Conservation (phyloP, 768 basidiomycete species). For the Kwoniella dejecticola region DNA sequence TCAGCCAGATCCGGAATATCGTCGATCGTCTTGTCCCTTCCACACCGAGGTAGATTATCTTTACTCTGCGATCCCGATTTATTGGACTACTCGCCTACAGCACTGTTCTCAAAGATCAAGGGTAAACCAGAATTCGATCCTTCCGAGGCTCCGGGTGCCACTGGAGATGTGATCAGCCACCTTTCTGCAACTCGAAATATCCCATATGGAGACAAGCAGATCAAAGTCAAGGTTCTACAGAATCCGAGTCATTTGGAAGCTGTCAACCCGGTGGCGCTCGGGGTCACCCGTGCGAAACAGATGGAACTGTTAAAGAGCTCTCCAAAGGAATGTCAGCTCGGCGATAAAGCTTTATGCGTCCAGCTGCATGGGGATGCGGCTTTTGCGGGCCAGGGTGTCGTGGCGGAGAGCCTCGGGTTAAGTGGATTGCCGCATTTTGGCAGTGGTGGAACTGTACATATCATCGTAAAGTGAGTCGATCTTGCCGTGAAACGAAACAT, state of each 20-base stretch:
- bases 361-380: constrained; percentile 91
- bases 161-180: constrained; percentile 88
- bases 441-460: constrained; percentile 82
- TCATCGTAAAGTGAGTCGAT: constrained; percentile 78
- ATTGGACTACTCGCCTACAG: constrained; percentile 66
- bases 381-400: constrained; percentile 85
- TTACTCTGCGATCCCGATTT: constrained; percentile 69
- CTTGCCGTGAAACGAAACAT: constrained; percentile 18
- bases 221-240: constrained; percentile 74
- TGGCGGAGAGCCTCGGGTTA: constrained; percentile 83
- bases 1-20: constrained; percentile 69
- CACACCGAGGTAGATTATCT: constrained; percentile 84
- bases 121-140: constrained; percentile 54
- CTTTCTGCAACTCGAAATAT: constrained; percentile 70
- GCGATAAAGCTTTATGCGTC: constrained; percentile 80
- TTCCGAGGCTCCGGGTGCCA: constrained; percentile 58
- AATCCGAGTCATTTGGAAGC: constrained; percentile 60
- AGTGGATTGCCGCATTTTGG: constrained; percentile 90
- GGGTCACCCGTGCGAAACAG: constrained; percentile 89
- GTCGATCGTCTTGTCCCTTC: constrained; percentile 78
- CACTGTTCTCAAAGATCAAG: constrained; percentile 83
- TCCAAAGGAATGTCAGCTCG: constrained; percentile 58
- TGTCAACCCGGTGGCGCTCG: constrained; percentile 80
- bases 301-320: constrained; percentile 72
- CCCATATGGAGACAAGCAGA: constrained; percentile 55